phyloP scores from a whole-genome alignment of 164 flowering plant genomes.

The Pachysandra terminalis region DNA sequence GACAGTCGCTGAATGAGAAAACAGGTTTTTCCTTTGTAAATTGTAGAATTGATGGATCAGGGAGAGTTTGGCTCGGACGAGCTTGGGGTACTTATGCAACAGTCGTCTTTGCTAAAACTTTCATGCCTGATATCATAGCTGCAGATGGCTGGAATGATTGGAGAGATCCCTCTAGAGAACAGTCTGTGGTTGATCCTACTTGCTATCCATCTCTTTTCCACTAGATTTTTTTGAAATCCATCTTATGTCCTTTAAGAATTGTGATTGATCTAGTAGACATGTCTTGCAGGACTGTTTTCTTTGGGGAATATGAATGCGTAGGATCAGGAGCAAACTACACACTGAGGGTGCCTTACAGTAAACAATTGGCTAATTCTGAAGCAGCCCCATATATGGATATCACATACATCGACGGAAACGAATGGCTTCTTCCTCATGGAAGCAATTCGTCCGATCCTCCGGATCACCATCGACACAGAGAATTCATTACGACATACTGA shows the following conservation, averaged over 20 bases:
- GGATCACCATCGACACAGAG: not conserved
- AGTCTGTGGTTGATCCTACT: constrained; percentile 29
- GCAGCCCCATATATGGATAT: constrained; percentile 44
- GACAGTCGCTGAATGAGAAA: constrained; percentile 38
- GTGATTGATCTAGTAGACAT: too few relatives aligned
- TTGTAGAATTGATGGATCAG: constrained; percentile 63
- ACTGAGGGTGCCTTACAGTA: constrained; percentile 44
- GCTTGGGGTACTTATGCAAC: constrained; percentile 78
- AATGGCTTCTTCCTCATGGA: constrained; percentile 47
- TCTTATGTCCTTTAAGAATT: not conserved
- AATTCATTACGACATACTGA: not conserved
- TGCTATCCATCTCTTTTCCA: constrained; percentile 2
- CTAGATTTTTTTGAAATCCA: not conserved
- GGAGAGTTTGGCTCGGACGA: constrained; percentile 72
- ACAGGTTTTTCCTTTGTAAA: constrained; percentile 80
- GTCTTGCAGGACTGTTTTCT: constrained; percentile 52
- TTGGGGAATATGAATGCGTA: constrained; percentile 65
- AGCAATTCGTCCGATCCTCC: constrained; percentile 2
- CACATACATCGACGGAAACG: constrained; percentile 67
- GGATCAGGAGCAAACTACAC: constrained; percentile 68
- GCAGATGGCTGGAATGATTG: constrained; percentile 60
- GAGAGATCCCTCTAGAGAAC: constrained; percentile 45
- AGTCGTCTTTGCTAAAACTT: constrained; percentile 58
- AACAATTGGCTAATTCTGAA: constrained; percentile 49
- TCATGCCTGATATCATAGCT: constrained; percentile 61